Percentiles rank a stretch among this genome's conserved stretches.
Evolutionary conservation across 2,329 filamentous ascomycete species (phyloP).

Genomic region (Trichoderma semiorbis): DNA sequence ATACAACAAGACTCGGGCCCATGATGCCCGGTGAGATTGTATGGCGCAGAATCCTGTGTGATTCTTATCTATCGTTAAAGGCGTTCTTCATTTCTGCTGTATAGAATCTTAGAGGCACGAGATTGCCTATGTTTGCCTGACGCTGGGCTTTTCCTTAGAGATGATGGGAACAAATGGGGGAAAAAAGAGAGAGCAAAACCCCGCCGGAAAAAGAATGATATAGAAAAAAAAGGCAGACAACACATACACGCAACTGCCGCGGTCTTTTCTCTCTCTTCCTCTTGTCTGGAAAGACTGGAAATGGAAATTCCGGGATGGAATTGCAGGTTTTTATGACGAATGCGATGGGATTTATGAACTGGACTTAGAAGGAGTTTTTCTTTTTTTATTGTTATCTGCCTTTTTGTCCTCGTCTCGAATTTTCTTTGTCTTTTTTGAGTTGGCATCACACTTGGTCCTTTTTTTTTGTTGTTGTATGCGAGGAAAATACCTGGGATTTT

Average conservation of each 20-base stretch:
- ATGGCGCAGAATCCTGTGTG: neutral
- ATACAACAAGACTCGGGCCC: neutral
- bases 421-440: neutral
- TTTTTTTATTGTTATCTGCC: neutral
- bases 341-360: constrained; percentile 12
- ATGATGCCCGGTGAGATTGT: neutral
- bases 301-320: neutral
- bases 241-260: neutral
- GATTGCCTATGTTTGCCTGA: constrained; percentile 50
- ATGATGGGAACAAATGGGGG: neutral
- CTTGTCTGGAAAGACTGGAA: neutral
- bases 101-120: constrained; percentile 21
- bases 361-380: constrained; percentile 15
- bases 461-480: neutral
- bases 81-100: constrained; percentile 8
- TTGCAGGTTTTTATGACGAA: constrained; percentile 10
- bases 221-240: neutral
- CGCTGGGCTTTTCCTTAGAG: constrained; percentile 37
- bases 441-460: neutral
- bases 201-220: neutral
- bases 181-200: neutral
- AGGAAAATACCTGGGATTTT: neutral
- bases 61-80: constrained; percentile 11
- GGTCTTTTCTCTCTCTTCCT: neutral
- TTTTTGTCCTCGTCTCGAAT: neutral